A percentile compares a stretch with the other conserved stretches of the same genome.
phyloP scores from a whole-genome alignment of 2,329 filamentous ascomycete genomes.

The Ophiostoma quercus region DNA sequence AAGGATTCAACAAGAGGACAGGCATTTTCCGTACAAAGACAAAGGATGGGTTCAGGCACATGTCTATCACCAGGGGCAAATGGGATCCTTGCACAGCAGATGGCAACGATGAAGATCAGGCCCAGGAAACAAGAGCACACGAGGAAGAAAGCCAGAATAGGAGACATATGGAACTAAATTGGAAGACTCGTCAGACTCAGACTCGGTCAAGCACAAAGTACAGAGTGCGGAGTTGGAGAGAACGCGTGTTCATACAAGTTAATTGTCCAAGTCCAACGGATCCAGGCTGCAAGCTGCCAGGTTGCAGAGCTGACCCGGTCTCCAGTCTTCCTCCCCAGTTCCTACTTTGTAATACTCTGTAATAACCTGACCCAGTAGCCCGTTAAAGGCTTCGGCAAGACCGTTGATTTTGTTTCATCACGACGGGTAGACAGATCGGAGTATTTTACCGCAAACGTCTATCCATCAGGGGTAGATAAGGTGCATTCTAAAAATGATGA shows the following conservation, averaged over 20 bases:
- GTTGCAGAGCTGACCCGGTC: neutral
- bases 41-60: neutral
- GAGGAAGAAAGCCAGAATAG: neutral
- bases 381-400: constrained; percentile 4
- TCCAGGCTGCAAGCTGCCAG: neutral
- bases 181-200: neutral
- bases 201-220: neutral
- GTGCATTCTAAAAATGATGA: neutral
- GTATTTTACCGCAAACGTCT: constrained; percentile 5
- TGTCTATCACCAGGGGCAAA: neutral
- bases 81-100: neutral
- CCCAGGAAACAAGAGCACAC: neutral
- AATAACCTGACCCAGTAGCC: neutral
- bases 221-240: neutral
- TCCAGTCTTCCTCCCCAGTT: neutral
- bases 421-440: neutral
- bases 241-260: neutral
- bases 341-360: too few species aligned
- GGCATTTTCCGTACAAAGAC: neutral
- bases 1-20: neutral
- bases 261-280: neutral
- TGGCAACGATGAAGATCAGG: neutral
- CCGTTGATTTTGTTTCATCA: constrained; percentile 7
- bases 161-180: neutral
- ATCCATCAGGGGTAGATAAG: neutral